These are phyloP conservation scores for Penicillium soppii DNA, from an alignment of 495 filamentous ascomycete genomes.

Conservation along the genomic window DNA sequence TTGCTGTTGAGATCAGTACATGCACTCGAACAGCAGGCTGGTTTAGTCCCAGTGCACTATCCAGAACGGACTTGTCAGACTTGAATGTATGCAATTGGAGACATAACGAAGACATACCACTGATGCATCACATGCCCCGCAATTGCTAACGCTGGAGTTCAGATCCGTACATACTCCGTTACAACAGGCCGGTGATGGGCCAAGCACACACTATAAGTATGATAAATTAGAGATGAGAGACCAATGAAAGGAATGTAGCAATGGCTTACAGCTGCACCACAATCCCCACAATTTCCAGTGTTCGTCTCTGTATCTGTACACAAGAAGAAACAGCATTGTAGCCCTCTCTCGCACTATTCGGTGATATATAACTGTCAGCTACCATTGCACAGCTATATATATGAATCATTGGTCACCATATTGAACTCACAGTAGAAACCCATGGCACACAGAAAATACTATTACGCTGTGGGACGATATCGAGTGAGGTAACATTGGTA, in stretches of 20 bases:
- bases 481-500: constrained; percentile 2
- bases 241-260: not conserved
- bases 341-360: constrained; percentile 10
- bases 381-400: too few species aligned
- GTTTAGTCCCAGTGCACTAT: constrained; percentile 15
- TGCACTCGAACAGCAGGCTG: constrained; percentile 5
- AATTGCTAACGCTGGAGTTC: constrained; percentile 3
- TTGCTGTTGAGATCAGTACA: not conserved
- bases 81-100: too few species aligned
- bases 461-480: not conserved
- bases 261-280: constrained; percentile 10
- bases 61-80: not conserved
- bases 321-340: constrained; percentile 19
- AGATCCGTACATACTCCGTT: constrained; percentile 16
- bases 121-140: constrained; percentile 15
- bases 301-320: constrained; percentile 13
- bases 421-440: constrained; percentile 11
- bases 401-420: not conserved
- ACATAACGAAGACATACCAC: constrained; percentile 4
- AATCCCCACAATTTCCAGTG: constrained; percentile 16
- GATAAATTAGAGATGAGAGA: not conserved
- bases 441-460: constrained; percentile 14
- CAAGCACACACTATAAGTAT: constrained; percentile 10
- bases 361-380: not conserved
- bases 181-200: constrained; percentile 18